Base-by-base conservation (phyloP, 1,284 basidiomycete genomes). In the Rhodofomes roseus region DNA sequence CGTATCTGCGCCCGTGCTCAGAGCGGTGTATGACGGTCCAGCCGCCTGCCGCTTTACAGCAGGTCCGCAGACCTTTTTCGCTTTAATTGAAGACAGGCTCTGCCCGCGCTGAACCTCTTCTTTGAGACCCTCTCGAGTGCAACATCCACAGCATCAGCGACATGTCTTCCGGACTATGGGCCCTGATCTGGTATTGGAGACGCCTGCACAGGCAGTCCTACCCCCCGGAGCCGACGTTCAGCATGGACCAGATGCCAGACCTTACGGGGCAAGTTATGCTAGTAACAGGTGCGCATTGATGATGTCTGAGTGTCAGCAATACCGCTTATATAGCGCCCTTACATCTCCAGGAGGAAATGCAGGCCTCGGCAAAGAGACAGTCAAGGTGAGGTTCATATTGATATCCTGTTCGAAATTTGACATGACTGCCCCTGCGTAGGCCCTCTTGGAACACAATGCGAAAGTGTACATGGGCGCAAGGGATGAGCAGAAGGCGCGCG, bases 401-500 rank as follows among this genome's bases (percentile, higher is more conserved):
- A 46, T 40, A n/a, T 23, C 22, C 34, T 31, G 16, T 16, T 20
- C 22, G 16, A 25, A 20, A 37, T 25, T 6, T 8, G 22, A 44
- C 23, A 25, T 8, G 27, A 37, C 9, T 40, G 41, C 11, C 5
- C 9, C 9, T 14, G 5, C 16, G 6, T 44, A 76, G 75, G 75
- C 73, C 14, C 73, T 82, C 9, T 73, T 83, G 58, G 64, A 74
- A 16, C 73, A 75, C 48, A 76, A 79, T 41, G 81, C 81, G 1
- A 81, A 75, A 54, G 84, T 86, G 5, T 84, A 84, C 64, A 72
- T 86, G 58, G 79, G 77, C 1, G 63, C 70, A 82, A 37, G 83
- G 86, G 74, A 68, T 48, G 66, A 70, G 50, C 60, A 67, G 22
- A 80, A 77, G 54, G 79, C 77, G 0, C 57, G 72, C 11, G 68